Evolutionary conservation across 345 rosid genomes (phyloP).

Genomic region (Salix arbutifolia): DNA sequence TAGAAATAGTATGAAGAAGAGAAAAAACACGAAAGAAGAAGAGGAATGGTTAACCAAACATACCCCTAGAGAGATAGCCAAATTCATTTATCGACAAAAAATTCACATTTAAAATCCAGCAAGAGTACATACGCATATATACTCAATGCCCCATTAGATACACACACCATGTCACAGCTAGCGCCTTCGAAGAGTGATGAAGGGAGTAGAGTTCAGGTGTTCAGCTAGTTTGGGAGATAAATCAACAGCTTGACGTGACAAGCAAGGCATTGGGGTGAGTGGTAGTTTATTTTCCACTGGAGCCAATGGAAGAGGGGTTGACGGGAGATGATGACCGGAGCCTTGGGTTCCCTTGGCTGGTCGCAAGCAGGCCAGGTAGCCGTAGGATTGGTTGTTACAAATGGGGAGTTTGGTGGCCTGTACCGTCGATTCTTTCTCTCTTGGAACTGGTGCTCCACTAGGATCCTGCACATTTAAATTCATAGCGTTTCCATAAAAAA

Average conservation of each 20-base stretch:
- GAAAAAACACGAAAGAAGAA: neutral
- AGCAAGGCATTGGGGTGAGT: constrained; percentile 29
- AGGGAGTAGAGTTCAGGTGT: constrained; percentile 56
- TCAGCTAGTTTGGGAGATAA: constrained; percentile 40
- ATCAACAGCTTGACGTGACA: constrained; percentile 34
- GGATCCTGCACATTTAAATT: constrained; percentile 45
- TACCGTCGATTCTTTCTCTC: constrained; percentile 49
- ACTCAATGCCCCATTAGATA: constrained; percentile 2
- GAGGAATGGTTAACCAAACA: neutral
- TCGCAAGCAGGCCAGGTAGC: constrained; percentile 54
- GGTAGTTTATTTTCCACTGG: constrained; percentile 59
- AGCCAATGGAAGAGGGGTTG: constrained; percentile 47
- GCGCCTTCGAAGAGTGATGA: constrained; percentile 41
- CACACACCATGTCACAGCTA: constrained; percentile 1
- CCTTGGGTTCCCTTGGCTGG: constrained; percentile 31
- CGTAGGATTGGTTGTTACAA: constrained; percentile 34
- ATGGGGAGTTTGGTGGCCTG: constrained; percentile 47
- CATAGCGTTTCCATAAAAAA: neutral
- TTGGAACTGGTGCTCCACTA: constrained; percentile 42
- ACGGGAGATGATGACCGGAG: constrained; percentile 26
- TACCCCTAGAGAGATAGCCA: neutral
- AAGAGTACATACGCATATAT: constrained; percentile 15
- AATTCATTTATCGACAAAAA: constrained; percentile 6
- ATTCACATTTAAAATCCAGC: neutral
- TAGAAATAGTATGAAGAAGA: neutral